Evolutionary conservation across 1,139 yeast species (phyloP).

Genomic region (Debaryomyces singareniensis): DNA sequence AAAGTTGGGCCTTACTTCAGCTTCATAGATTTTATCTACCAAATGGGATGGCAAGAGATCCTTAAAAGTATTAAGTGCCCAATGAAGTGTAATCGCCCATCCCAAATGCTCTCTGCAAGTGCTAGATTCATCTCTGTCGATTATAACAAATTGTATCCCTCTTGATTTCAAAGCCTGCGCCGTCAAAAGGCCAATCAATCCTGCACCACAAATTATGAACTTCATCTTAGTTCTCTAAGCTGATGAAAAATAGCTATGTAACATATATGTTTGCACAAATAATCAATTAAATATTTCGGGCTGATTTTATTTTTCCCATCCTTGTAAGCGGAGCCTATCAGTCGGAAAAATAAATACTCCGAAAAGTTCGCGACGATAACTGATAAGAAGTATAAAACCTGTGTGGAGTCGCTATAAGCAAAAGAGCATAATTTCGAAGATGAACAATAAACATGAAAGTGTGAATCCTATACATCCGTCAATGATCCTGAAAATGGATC

Average conservation of each 20-base stretch:
- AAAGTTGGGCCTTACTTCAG: conserved; percentile 19
- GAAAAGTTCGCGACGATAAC: too few species aligned
- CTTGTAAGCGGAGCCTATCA: too few species aligned
- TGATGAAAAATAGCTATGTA: background rate
- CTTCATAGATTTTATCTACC: conserved; percentile 11
- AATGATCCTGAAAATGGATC: conserved; percentile 15
- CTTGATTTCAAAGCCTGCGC: conserved; percentile 18
- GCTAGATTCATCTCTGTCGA: conserved; percentile 18
- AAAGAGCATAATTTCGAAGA: too few species aligned
- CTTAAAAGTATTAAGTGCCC: conserved; percentile 18
- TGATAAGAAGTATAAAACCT: too few species aligned
- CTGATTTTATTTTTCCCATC: too few species aligned
- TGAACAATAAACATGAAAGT: conserved; percentile 12
- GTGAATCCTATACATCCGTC: conserved; percentile 16
- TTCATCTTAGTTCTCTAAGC: conserved; percentile 3
- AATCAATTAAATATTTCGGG: too few species aligned
- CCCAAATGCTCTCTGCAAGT: conserved; percentile 16
- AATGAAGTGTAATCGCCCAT: conserved; percentile 25
- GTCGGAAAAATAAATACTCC: too few species aligned
- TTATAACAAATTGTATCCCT: conserved; percentile 13
- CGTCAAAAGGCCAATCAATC: conserved; percentile 15
- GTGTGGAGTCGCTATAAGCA: too few species aligned
- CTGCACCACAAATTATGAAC: conserved; percentile 16
- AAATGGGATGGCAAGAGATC: conserved; percentile 13
- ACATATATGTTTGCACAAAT: too few species aligned